Percentiles rank a stretch among this genome's conserved stretches.
phyloP scores from a whole-genome alignment of 164 flowering plant genomes.

The Aristolochia fimbriata region DNA sequence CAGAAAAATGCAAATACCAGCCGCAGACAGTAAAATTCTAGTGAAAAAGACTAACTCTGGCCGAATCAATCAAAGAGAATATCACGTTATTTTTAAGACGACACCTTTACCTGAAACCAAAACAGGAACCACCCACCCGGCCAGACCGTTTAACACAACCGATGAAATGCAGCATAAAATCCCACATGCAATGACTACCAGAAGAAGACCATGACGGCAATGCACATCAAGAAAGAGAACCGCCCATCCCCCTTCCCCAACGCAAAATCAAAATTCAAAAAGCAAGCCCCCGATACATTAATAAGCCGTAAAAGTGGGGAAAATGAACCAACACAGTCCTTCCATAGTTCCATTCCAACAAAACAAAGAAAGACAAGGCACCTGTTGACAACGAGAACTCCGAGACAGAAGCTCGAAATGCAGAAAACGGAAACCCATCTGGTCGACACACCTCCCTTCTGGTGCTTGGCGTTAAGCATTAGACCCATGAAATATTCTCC shows the following conservation, averaged over 20 bases:
- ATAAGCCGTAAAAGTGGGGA: background rate
- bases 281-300: background rate
- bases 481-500: conserved; percentile 16
- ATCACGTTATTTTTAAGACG: too few species aligned
- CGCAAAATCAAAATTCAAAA: background rate
- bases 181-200: background rate
- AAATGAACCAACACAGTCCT: background rate
- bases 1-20: too few species aligned
- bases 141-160: too few species aligned
- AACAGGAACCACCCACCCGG: too few species aligned
- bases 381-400: conserved; percentile 69
- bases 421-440: conserved; percentile 65
- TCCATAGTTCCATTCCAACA: background rate
- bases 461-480: conserved; percentile 25
- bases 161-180: too few species aligned
- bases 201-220: background rate
- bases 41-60: too few species aligned
- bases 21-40: too few species aligned
- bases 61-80: too few species aligned
- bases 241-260: background rate
- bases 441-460: conserved; percentile 41
- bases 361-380: conserved; percentile 15
- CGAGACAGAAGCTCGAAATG: conserved; percentile 70
- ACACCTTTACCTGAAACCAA: too few species aligned
- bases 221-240: conserved; percentile 3